phyloP scores from a whole-genome alignment of 352 stramenopile species.

The Phytophthora pinifolia region DNA sequence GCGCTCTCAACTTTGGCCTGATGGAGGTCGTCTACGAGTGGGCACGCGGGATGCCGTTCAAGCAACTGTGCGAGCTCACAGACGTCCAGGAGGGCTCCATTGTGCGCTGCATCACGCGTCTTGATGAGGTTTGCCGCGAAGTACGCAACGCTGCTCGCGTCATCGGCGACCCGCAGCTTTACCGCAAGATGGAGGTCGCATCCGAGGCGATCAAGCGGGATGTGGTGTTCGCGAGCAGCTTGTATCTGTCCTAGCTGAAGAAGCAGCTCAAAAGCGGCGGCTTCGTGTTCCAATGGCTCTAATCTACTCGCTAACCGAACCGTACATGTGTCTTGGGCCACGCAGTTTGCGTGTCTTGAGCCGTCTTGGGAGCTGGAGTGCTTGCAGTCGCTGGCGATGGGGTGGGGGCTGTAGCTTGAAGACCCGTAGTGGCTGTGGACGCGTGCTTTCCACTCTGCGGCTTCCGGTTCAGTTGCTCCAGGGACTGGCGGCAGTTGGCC shows the following conservation, averaged over 20 bases:
- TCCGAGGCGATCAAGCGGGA: constrained; percentile 97
- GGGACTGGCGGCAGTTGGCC: constrained; percentile 44
- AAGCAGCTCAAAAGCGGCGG: background rate
- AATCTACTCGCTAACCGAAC: constrained; percentile 32
- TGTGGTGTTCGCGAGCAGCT: constrained; percentile 96
- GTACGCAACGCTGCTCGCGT: constrained; percentile 94
- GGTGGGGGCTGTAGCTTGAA: background rate
- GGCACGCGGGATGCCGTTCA: constrained; percentile 97
- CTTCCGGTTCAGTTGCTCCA: constrained; percentile 31
- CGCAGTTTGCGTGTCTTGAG: background rate
- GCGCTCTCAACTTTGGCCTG: constrained; percentile 95
- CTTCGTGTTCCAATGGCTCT: constrained; percentile 1
- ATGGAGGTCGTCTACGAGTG: constrained; percentile 98
- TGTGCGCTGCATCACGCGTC: constrained; percentile 95
- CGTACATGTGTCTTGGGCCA: constrained; percentile 36
- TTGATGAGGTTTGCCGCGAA: constrained; percentile 98
- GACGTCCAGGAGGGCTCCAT: constrained; percentile 98
- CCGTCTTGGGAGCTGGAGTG: constrained; percentile 1
- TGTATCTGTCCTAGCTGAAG: constrained; percentile 87
- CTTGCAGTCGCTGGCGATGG: background rate
- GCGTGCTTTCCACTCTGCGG: constrained; percentile 1
- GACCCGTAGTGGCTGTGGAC: background rate
- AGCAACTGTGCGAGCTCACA: constrained; percentile 94
- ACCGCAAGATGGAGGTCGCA: constrained; percentile 97
- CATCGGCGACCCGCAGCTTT: constrained; percentile 95